phyloP scores from a whole-genome alignment of 106 monocot species.

The Dioscorea alata region DNA sequence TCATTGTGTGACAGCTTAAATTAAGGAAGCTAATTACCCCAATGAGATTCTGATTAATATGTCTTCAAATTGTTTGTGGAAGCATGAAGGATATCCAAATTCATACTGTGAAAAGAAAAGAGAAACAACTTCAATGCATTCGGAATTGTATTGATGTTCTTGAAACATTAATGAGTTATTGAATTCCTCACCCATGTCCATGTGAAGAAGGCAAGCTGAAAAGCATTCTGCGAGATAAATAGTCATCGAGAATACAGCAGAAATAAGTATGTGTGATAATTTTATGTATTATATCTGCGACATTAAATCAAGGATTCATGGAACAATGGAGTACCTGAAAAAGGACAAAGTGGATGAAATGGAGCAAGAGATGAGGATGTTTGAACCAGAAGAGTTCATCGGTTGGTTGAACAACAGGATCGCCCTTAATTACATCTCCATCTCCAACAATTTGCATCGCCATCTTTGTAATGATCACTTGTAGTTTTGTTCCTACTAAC shows the following conservation, averaged over 20 bases:
- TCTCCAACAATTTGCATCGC: constrained; percentile 27
- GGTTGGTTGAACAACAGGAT: constrained; percentile 24
- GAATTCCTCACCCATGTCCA: constrained; percentile 21
- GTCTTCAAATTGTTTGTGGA: constrained; percentile 12
- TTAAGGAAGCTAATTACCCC: constrained; percentile 25
- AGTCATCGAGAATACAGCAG: neutral
- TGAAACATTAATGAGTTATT: neutral
- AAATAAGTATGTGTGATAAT: neutral
- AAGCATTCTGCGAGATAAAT: constrained; percentile 29
- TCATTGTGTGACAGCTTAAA: neutral
- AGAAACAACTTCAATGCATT: neutral
- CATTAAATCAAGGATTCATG: neutral
- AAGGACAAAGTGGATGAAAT: constrained; percentile 41
- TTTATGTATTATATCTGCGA: neutral
- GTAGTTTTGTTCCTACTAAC: constrained; percentile 30
- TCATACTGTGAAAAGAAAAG: constrained; percentile 17
- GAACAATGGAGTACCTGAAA: constrained; percentile 20
- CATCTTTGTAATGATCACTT: constrained; percentile 38
- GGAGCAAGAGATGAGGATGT: constrained; percentile 23
- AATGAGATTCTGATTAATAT: constrained; percentile 26
- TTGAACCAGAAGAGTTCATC: constrained; percentile 46
- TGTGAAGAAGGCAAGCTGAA: constrained; percentile 40
- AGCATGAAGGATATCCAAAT: constrained; percentile 34
- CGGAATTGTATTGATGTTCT: neutral
- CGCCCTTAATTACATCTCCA: constrained; percentile 34